Base-by-base conservation (phyloP, 2,329 filamentous ascomycete genomes). In the Microcyclosporella mali region DNA sequence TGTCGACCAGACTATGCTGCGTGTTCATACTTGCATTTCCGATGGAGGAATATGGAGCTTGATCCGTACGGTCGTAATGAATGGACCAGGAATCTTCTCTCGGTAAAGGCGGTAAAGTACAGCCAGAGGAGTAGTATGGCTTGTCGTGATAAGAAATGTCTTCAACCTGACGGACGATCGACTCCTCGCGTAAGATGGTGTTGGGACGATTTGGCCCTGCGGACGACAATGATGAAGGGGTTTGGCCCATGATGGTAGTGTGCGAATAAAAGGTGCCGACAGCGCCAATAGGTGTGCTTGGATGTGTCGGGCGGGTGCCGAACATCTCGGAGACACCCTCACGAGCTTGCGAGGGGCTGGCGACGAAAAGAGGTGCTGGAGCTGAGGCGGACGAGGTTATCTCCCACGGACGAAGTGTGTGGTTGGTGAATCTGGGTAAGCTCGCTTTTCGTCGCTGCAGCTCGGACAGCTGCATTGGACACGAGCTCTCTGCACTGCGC, bases 401-500 rank as follows among this genome's bases (percentile, higher is more conserved):
- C 47, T 60, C 57, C 48, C 55, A 56, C 16, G 41, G 40, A 40
- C 57, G 56, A 28, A 60, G 63, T 36, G 59, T 64, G 49, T 64
- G 60, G 47, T 65, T 60, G 52, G 56, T 45, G 49, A 64, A 63
- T 43, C 46, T 40, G 38, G 49, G 56, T 37, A 50, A 29, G 6
- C 31, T 41, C 46, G 52, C 50, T 37, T 48, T 50, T 41, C 57
- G 57, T 45, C 52, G 56, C 42, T 56, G 51, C 46, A 46, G 46
- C 36, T 50, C 61, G 60, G 61, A 51, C 49, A 56, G 50, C 50
- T 64, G 61, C 61, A 64, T 62, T 43, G 51, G 47, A 47, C 49
- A 60, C 56, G 55, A 58, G 51, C 32, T 46, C 43, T 43, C 44
- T 40, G 36, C 29, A n/a, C 17, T 14, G 31, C 17, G 31, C 30